phyloP scores from a whole-genome alignment of 1,284 basidiomycete species.

The Cutaneotrichosporon sp. region DNA sequence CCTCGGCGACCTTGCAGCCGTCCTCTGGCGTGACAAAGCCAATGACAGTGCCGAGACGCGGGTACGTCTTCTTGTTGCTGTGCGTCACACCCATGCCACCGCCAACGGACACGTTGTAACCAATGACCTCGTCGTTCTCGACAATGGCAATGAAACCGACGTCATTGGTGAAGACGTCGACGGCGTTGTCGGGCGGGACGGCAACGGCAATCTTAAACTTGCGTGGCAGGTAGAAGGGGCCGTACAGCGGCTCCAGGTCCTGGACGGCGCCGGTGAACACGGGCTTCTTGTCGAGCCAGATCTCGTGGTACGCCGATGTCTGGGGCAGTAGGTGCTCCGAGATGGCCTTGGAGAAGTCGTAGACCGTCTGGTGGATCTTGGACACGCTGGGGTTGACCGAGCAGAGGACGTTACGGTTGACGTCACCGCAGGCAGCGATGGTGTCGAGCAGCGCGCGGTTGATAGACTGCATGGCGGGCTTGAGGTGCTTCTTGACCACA shows the following conservation, averaged over 20 bases:
- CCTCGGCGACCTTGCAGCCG: slow-evolving; percentile 79
- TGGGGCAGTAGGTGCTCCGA: slow-evolving; percentile 83
- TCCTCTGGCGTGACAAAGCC: slow-evolving; percentile 91
- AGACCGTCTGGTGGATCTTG: slow-evolving; percentile 76
- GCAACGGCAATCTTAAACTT: slow-evolving; percentile 99
- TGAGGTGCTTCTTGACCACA: slow-evolving; percentile 90
- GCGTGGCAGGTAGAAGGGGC: slow-evolving; percentile 92
- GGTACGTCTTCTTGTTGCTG: slow-evolving; percentile 98
- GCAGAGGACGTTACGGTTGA: slow-evolving; percentile 81
- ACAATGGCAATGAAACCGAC: slow-evolving; percentile 92
- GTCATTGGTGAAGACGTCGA: slow-evolving; percentile 94
- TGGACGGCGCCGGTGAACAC: slow-evolving; percentile 84
- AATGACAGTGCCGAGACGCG: slow-evolving; percentile 77
- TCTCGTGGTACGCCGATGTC: slow-evolving; percentile 95
- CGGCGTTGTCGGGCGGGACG: slow-evolving; percentile 93
- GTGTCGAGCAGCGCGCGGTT: slow-evolving; percentile 90
- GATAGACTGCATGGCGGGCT: slow-evolving; percentile 93
- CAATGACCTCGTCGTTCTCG: slow-evolving; percentile 66
- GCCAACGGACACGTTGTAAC: slow-evolving; percentile 86
- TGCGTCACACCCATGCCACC: slow-evolving; percentile 99
- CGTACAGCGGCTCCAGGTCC: slow-evolving; percentile 94
- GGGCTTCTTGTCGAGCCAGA: slow-evolving; percentile 96
- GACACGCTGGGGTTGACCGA: slow-evolving; percentile 86
- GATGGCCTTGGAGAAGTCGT: slow-evolving; percentile 76
- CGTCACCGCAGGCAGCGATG: slow-evolving; percentile 96